Evolutionary conservation across 352 stramenopile species (phyloP).

Genomic region (Phytophthora pisi): DNA sequence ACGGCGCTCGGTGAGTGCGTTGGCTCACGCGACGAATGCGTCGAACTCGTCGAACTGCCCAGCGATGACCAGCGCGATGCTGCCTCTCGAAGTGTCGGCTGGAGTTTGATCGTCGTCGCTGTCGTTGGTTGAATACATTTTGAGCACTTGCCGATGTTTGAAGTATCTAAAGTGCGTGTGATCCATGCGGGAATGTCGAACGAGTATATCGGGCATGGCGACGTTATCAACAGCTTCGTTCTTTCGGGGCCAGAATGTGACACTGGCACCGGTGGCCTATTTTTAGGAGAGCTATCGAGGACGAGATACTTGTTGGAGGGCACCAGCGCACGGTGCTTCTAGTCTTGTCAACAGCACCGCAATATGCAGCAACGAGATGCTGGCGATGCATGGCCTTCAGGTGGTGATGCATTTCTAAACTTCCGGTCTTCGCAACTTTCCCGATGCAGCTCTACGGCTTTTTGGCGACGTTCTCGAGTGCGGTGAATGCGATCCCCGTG

Average conservation of each 20-base stretch:
- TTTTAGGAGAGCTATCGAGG: slow-evolving; percentile 30
- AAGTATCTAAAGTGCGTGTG: no score
- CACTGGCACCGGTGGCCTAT: neutral
- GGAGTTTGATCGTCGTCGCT: neutral
- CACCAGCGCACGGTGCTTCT: neutral
- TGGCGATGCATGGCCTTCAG: neutral
- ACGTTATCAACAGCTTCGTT: neutral
- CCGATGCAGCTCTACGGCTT: slow-evolving; percentile 22
- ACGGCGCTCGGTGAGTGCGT: neutral
- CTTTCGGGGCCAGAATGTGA: neutral
- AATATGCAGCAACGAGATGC: slow-evolving; percentile 6
- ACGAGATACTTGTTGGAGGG: slow-evolving; percentile 26
- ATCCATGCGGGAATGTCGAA: neutral
- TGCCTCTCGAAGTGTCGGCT: neutral
- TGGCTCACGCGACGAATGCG: neutral
- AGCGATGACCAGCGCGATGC: neutral
- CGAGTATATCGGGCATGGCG: no score
- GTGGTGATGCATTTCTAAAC: slow-evolving; percentile 19
- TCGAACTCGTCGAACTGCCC: neutral
- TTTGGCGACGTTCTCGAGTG: slow-evolving; percentile 6
- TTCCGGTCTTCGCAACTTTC: neutral
- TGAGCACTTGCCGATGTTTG: neutral
- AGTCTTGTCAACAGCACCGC: slow-evolving; percentile 22
- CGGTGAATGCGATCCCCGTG: slow-evolving; percentile 41
- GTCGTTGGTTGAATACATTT: neutral